Conservation (phyloP, 192 early-diverging fungal genomes). For the Cetraspora pellucida region DNA sequence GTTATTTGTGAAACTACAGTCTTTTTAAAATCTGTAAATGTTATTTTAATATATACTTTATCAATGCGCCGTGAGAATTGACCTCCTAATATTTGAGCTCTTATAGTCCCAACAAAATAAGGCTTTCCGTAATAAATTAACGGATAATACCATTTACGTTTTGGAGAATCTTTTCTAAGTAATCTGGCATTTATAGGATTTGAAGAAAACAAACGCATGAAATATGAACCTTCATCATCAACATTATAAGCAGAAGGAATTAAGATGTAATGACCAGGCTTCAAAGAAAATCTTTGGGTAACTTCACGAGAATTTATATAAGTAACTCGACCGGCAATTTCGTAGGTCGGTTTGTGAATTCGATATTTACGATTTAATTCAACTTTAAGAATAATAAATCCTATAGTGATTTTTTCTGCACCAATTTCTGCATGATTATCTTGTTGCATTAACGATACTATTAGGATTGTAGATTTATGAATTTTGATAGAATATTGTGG, state of each 20-base stretch:
- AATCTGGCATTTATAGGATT: not conserved
- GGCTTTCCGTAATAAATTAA: slow-evolving; percentile 12
- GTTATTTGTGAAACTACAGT: not conserved
- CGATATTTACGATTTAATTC: slow-evolving; percentile 51
- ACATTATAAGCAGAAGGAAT: slow-evolving; percentile 46
- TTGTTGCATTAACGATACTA: slow-evolving; percentile 50
- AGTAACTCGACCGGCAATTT: slow-evolving; percentile 41
- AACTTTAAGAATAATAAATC: slow-evolving; percentile 42
- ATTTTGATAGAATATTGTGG: slow-evolving; percentile 45
- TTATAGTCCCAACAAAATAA: slow-evolving; percentile 22
- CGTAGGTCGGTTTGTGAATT: slow-evolving; percentile 45
- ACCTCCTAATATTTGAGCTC: not conserved
- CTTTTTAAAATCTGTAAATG: slow-evolving; percentile 24
- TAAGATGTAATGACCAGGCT: slow-evolving; percentile 43
- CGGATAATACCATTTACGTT: slow-evolving; percentile 29
- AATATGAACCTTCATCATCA: slow-evolving; percentile 42
- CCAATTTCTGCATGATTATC: slow-evolving; percentile 31
- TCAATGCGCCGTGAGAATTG: not conserved
- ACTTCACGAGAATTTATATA: slow-evolving; percentile 50
- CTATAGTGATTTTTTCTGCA: slow-evolving; percentile 38
- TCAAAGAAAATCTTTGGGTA: slow-evolving; percentile 32
- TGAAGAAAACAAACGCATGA: slow-evolving; percentile 39
- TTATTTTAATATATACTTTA: slow-evolving; percentile 14
- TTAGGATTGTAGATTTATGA: slow-evolving; percentile 24
- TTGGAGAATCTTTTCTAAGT: slow-evolving; percentile 20